Evolutionary conservation across 139 green algal genomes (phyloP).

Genomic region (Asterochloris sp.): DNA sequence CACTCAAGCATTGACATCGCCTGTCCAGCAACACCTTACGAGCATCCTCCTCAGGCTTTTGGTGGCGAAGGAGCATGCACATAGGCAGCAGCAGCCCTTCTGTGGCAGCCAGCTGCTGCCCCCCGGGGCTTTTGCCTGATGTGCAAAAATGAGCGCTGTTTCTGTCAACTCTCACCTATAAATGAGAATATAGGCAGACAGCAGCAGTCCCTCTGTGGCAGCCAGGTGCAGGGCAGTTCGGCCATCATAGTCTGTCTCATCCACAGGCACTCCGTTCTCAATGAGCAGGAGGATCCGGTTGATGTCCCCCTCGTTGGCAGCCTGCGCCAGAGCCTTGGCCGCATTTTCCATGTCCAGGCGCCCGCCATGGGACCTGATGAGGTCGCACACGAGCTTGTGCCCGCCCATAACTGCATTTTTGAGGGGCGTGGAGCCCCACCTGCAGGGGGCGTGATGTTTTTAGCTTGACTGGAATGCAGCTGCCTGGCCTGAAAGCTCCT

Average conservation of each 20-base stretch:
- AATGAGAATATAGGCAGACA: conserved; percentile 12
- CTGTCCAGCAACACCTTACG: too few species aligned
- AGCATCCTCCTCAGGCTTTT: too few species aligned
- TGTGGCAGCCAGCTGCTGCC: conserved; percentile 28
- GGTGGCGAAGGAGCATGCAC: conserved; percentile 5
- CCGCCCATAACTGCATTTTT: conserved; percentile 20
- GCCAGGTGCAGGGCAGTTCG: conserved; percentile 38
- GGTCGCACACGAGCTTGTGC: conserved; percentile 20
- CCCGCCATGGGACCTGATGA: conserved; percentile 20
- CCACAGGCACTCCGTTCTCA: conserved; percentile 16
- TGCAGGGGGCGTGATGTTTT: background rate
- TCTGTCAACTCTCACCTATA: background rate
- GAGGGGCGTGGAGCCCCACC: conserved; percentile 19
- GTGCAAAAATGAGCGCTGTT: background rate
- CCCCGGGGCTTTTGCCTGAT: too few species aligned
- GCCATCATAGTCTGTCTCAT: conserved; percentile 27
- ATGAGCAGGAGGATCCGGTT: conserved; percentile 6
- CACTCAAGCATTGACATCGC: background rate
- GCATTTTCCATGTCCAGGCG: conserved; percentile 13
- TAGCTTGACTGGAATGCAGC: background rate
- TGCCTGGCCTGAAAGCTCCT: too few species aligned
- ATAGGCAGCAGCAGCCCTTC: conserved; percentile 15
- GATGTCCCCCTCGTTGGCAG: conserved; percentile 11
- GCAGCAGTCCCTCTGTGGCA: conserved; percentile 16
- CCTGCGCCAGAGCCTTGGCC: conserved; percentile 1